Evolutionary conservation across 768 basidiomycete species (phyloP).

Genomic region (Leccinum obscurum): DNA sequence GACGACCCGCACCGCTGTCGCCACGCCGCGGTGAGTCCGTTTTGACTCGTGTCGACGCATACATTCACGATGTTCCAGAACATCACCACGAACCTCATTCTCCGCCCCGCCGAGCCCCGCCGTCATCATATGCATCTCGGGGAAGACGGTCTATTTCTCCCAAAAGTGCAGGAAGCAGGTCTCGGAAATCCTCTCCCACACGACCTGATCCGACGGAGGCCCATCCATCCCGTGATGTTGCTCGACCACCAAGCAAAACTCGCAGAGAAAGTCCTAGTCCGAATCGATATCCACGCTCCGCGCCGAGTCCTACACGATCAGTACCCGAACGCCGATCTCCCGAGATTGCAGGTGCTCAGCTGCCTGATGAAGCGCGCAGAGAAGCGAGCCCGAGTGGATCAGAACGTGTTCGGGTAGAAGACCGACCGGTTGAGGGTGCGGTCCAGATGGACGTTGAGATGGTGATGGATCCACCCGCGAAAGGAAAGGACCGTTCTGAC

Average conservation of each 20-base stretch:
- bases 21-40: constrained; percentile 28
- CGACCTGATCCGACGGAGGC: constrained; percentile 16
- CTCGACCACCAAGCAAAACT: constrained; percentile 16
- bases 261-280: constrained; percentile 18
- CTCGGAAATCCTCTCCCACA: constrained; percentile 23
- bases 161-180: constrained; percentile 21
- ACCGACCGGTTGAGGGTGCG: background rate
- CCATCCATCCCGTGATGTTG: constrained; percentile 10
- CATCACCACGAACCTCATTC: constrained; percentile 12
- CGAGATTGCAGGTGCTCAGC: background rate
- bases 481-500: constrained; percentile 19
- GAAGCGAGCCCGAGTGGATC: background rate
- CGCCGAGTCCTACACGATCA: constrained; percentile 14
- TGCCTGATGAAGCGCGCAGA: constrained; percentile 1
- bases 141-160: constrained; percentile 27
- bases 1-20: constrained; percentile 18
- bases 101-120: constrained; percentile 17
- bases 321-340: constrained; percentile 5
- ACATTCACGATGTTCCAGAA: constrained; percentile 13
- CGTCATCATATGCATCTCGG: constrained; percentile 13
- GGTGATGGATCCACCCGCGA: constrained; percentile 4
- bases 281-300: constrained; percentile 1
- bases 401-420: constrained; percentile 5
- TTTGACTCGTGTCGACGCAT: background rate
- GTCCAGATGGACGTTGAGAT: constrained; percentile 9